Evolutionary conservation across 768 basidiomycete species (phyloP), one percentile per base, ranked within the genome.

Genomic region (Mycena venus): DNA sequence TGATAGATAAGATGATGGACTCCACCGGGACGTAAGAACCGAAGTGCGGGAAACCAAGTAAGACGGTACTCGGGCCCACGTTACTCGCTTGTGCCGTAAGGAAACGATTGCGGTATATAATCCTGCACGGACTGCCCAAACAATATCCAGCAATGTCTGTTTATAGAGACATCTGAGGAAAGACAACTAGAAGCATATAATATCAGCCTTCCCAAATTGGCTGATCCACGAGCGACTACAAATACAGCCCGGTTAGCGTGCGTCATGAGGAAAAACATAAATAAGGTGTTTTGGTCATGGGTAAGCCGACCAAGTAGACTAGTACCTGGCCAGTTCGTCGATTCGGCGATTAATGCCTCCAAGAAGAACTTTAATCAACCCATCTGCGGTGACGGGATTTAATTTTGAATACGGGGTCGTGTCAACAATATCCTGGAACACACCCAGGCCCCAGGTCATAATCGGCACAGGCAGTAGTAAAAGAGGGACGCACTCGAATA

Each of bases 401-500:
- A 74, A 32, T 44, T 61, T 53, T 34, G 73, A 66, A 27, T 74
- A 74, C 42, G 73, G 68, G 19, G 73, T 74, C 15, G 73, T 74
- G 40, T 74, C 73, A 14, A 74, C 73, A 17, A 74, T 74, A n/a
- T 74, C 73, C 73, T 74, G 27, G 12, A 56, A 11, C 21, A 23
- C 49, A 25, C 11, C 31, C 29, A 58, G 36, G 10, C 19, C n/a
- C 17, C 0, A 60, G 17, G 29, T 29, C n/a, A 34, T n/a, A 51
- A 38, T 14, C 29, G 2, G 23, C 10, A 40, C 12, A 27, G 21
- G 1, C 15, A 36, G n/a, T 1, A 56, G 2, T 11, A 27, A 12
- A 49, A 55, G 44, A 38, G 47, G 25, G n/a, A 77, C 86, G 76
- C 74, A 90, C 90, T 38, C 91, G 85, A 21, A 91, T 83, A 27